Conservation (phyloP, 2,329 filamentous ascomycete genomes). For the Leptodontidium sp. region DNA sequence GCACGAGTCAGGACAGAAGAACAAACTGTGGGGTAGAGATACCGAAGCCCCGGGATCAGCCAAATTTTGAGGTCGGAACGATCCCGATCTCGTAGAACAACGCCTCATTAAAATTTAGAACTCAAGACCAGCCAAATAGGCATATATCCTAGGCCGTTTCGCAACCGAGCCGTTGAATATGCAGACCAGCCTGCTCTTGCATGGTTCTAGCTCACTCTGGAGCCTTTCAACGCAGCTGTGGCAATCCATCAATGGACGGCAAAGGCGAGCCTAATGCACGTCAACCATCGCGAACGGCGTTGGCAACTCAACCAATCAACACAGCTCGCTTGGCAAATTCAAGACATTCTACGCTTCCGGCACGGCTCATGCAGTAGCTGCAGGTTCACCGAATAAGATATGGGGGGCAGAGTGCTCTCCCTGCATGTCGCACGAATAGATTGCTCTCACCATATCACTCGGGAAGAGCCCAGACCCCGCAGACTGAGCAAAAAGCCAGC, state of each 20-base stretch:
- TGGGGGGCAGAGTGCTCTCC: neutral
- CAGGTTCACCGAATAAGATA: neutral
- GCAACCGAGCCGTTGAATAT: too few relatives aligned
- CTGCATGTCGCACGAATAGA: conserved; percentile 12
- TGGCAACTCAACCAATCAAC: neutral
- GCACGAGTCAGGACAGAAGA: too few relatives aligned
- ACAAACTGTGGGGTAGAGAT: too few relatives aligned
- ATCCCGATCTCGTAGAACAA: too few relatives aligned
- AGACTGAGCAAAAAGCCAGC: conserved; percentile 4
- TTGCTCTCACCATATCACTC: conserved; percentile 1
- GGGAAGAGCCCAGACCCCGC: neutral
- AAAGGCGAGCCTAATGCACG: neutral
- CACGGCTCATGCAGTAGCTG: neutral
- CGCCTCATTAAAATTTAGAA: too few relatives aligned
- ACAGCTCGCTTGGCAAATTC: neutral
- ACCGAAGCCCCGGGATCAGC: too few relatives aligned
- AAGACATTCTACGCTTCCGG: conserved; percentile 1
- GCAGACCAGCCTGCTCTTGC: too few relatives aligned
- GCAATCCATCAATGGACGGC: neutral
- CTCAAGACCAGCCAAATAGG: too few relatives aligned
- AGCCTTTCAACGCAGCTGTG: too few relatives aligned
- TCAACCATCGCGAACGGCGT: neutral
- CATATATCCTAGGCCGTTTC: too few relatives aligned
- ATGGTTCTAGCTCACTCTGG: too few relatives aligned
- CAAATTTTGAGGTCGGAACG: too few relatives aligned